Base-by-base conservation (phyloP, 116 monocot genomes). In the Cymodocea nodosa region DNA sequence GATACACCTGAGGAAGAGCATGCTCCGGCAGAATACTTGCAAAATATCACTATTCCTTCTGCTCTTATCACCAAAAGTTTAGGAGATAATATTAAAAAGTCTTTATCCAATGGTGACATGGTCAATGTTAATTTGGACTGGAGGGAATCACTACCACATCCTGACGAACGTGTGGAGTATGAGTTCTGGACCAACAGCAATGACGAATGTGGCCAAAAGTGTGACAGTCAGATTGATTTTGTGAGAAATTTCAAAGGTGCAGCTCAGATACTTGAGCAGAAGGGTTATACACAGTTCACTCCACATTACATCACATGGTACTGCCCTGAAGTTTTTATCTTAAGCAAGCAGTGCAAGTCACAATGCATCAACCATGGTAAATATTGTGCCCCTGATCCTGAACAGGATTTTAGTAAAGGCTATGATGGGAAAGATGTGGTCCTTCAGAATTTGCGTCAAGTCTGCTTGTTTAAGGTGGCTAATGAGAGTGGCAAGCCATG, bases 301-400 rank as follows among this genome's bases (percentile, higher is more conserved):
- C 95, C 95, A 48, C 95, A 95, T 76, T 95, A 95, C 65, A 95
- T 95, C 24, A 95, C 95, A 39, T 95, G 95, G 95, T 95, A 87
- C 64, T 95, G 95, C 63, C 95, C 95, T 71, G 90, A 87, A 63
- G 65, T 85, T 62, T 95, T 83, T 63, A 61, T 74, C 15, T 37
- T 78, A 55, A 95, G 95, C 81, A 95, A 87, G 69, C 90, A 95
- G 72, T 95, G 95, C 74, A 87, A 90, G 66, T 90, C 90, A 14
- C 95, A 95, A 70, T 95, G 95, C 64, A 95, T 95, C 74, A 95
- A 95, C 71, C 81, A 87, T 73, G 95, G 95, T 52, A 85, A 90
- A 74, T 95, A 95, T 50, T 95, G 95, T 73, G 90, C 90, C 14
- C 95, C 95, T 53, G 95, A 95, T 75, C 95, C 95, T 15, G 95